phyloP scores from a whole-genome alignment of 352 stramenopile species.

The Pelagophyceae sp. region DNA sequence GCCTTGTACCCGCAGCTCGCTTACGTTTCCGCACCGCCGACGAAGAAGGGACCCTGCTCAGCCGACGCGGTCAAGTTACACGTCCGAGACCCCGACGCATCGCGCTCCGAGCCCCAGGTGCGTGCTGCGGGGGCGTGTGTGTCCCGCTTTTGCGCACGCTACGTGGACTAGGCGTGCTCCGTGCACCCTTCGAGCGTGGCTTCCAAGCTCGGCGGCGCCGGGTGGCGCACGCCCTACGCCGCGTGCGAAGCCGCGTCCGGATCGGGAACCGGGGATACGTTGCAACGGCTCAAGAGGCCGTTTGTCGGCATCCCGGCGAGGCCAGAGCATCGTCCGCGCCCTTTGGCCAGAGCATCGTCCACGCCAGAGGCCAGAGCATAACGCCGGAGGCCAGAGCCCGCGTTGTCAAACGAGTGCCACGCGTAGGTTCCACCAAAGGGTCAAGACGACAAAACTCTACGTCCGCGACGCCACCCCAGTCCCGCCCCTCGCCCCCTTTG shows the following conservation, averaged over 20 bases:
- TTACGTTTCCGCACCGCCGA: neutral
- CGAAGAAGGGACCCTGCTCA: neutral
- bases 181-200: neutral
- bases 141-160: no score
- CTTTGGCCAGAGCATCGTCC: no score
- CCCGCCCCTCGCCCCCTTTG: slow-evolving; percentile 1
- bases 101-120: neutral
- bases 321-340: no score
- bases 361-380: no score
- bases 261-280: no score
- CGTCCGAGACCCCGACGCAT: neutral
- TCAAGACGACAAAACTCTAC: neutral
- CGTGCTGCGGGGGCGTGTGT: no score
- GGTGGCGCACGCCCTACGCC: neutral
- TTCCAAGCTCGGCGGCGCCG: neutral
- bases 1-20: slow-evolving; percentile 1
- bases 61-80: neutral
- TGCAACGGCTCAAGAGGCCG: no score
- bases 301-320: no score
- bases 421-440: slow-evolving; percentile 6
- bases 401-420: no score
- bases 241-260: no score
- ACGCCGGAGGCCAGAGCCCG: no score
- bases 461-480: neutral
- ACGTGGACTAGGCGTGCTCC: no score